Percentiles rank a stretch among this genome's conserved stretches.
Evolutionary conservation across 2,329 filamentous ascomycete genomes (phyloP).

Genomic region (Decorospora gaudefroyi): DNA sequence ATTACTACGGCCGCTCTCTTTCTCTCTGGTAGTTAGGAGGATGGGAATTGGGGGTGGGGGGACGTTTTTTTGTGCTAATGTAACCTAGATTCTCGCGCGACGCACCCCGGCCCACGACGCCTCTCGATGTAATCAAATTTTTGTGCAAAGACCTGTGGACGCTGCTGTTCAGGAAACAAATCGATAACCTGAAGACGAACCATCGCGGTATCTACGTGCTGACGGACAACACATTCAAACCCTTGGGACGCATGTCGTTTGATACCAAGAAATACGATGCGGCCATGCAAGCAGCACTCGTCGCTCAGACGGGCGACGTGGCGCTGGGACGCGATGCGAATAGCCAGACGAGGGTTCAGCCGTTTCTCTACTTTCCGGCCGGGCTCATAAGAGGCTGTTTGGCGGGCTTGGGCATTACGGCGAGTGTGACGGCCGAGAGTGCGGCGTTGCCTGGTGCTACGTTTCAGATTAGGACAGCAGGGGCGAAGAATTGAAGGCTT

Average conservation of each 20-base stretch:
- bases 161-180: slow-evolving; percentile 91
- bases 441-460: slow-evolving; percentile 84
- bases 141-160: slow-evolving; percentile 98
- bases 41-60: no score
- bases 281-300: slow-evolving; percentile 33
- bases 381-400: slow-evolving; percentile 91
- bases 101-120: slow-evolving; percentile 85
- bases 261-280: slow-evolving; percentile 54
- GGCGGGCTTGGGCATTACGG: slow-evolving; percentile 86
- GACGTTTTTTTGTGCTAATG: no score
- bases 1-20: neutral
- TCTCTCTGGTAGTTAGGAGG: neutral
- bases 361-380: slow-evolving; percentile 93
- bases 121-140: slow-evolving; percentile 96
- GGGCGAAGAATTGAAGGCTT: slow-evolving; percentile 62
- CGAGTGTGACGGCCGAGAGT: slow-evolving; percentile 88
- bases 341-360: slow-evolving; percentile 38
- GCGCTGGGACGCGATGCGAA: slow-evolving; percentile 58
- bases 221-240: slow-evolving; percentile 89
- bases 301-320: slow-evolving; percentile 39
- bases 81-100: slow-evolving; percentile 72
- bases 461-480: slow-evolving; percentile 91
- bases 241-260: slow-evolving; percentile 86
- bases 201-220: slow-evolving; percentile 95
- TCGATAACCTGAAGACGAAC: slow-evolving; percentile 98